phyloP scores from a whole-genome alignment of 2,329 filamentous ascomycete genomes.

The Magnaporthales sp. region DNA sequence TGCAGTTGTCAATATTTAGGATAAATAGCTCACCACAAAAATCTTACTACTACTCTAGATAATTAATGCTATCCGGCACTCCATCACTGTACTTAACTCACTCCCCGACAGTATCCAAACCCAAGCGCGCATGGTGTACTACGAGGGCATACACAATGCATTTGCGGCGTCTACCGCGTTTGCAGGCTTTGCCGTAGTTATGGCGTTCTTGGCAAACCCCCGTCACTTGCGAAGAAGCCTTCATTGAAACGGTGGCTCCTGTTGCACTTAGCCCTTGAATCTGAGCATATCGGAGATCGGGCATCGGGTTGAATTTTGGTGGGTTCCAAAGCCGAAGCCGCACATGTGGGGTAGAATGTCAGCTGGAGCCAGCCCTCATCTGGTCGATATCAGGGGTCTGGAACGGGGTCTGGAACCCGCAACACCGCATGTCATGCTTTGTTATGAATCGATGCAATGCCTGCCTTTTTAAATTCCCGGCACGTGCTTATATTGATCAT shows the following conservation, averaged over 20 bases:
- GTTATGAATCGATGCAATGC: no score
- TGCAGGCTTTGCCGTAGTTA: constrained; percentile 36
- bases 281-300: no score
- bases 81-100: constrained; percentile 43
- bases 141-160: constrained; percentile 45
- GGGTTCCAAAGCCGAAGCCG: no score
- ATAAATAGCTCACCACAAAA: background rate
- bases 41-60: constrained; percentile 32
- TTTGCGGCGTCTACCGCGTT: constrained; percentile 47
- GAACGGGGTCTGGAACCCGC: no score
- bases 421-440: no score
- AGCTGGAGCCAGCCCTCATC: no score
- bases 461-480: no score
- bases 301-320: no score
- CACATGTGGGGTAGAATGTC: no score
- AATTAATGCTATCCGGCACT: constrained; percentile 54
- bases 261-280: no score
- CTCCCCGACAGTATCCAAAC: constrained; percentile 48
- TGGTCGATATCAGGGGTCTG: no score
- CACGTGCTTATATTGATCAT: no score
- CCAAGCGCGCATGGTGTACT: constrained; percentile 49
- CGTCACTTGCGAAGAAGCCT: background rate
- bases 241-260: background rate
- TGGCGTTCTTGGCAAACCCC: background rate
- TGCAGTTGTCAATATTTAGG: constrained; percentile 15